phyloP scores from a whole-genome alignment of 306 rosid species.

The Rosa lucieae region DNA sequence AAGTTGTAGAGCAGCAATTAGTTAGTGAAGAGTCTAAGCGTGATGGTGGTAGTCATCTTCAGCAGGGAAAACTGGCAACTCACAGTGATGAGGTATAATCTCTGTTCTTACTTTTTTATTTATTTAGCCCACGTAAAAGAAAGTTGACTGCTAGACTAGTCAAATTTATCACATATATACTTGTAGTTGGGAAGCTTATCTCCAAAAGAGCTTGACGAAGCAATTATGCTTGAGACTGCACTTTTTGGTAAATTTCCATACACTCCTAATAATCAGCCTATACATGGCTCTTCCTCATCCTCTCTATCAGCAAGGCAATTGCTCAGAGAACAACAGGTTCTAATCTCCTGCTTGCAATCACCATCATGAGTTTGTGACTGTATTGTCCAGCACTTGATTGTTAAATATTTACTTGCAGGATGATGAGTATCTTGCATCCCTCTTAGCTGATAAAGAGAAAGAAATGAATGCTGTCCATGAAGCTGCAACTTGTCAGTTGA shows the following conservation, averaged over 20 bases:
- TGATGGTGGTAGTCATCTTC: conserved; percentile 31
- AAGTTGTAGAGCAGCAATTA: conserved; percentile 31
- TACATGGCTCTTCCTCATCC: conserved; percentile 27
- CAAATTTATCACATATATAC: conserved; percentile 4
- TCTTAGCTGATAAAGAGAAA: conserved; percentile 47
- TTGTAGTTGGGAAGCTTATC: conserved; percentile 69
- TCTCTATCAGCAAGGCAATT: conserved; percentile 38
- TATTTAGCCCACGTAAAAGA: conserved; percentile 4
- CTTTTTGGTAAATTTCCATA: conserved; percentile 43
- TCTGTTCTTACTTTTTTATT: conserved; percentile 7
- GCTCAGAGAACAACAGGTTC: conserved; percentile 69
- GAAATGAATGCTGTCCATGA: conserved; percentile 39
- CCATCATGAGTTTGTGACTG: neutral
- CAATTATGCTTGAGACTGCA: conserved; percentile 62
- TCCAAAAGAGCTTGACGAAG: conserved; percentile 70
- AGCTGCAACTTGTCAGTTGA: conserved; percentile 38
- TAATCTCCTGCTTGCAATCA: conserved; percentile 23
- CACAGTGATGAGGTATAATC: conserved; percentile 45
- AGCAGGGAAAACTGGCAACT: conserved; percentile 23
- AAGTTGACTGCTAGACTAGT: neutral
- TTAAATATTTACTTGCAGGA: conserved; percentile 46
- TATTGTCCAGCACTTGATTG: conserved; percentile 16
- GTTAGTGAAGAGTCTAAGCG: conserved; percentile 21
- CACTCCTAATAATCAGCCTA: conserved; percentile 32
- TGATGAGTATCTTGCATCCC: conserved; percentile 52